A percentile compares a stretch with the other conserved stretches of the same genome.
These are phyloP conservation scores for Leccinellum luteum DNA, from an alignment of 768 basidiomycete genomes.

Conservation along the genomic window DNA sequence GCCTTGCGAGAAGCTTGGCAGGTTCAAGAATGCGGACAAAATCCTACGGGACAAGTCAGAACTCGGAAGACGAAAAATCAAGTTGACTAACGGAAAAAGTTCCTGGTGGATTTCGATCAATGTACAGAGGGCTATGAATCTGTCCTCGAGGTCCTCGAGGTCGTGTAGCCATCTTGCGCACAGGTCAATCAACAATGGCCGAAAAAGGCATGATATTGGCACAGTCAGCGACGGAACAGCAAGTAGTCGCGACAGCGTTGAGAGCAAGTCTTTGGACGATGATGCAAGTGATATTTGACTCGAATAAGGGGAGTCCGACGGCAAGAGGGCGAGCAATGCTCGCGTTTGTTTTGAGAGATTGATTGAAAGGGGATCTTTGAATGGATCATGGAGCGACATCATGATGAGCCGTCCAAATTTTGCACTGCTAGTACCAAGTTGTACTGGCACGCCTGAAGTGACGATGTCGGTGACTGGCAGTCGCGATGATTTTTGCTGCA, in stretches of 20 bases:
- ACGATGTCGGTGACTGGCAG: too few relatives aligned
- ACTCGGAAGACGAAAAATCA: slow-evolving; percentile 1
- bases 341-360: slow-evolving; percentile 55
- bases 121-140: slow-evolving; percentile 57
- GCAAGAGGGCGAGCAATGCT: slow-evolving; percentile 43
- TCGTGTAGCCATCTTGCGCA: slow-evolving; percentile 79
- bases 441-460: too few relatives aligned
- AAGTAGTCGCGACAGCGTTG: slow-evolving; percentile 58
- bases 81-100: slow-evolving; percentile 59
- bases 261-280: slow-evolving; percentile 41
- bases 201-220: slow-evolving; percentile 60
- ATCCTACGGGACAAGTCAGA: slow-evolving; percentile 40
- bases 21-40: slow-evolving; percentile 48
- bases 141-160: slow-evolving; percentile 45
- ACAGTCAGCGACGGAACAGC: slow-evolving; percentile 60
- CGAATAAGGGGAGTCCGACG: slow-evolving; percentile 40
- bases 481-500: background rate
- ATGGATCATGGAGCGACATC: slow-evolving; percentile 8
- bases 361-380: slow-evolving; percentile 58
- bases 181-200: slow-evolving; percentile 77
- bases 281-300: slow-evolving; percentile 37
- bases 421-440: too few relatives aligned
- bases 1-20: slow-evolving; percentile 45
- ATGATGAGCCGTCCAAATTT: background rate
- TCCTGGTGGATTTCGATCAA: slow-evolving; percentile 70